Evolutionary conservation across 2,329 filamentous ascomycete genomes (phyloP), one percentile per base, ranked within the genome.

Genomic region (Mycosphaerella arachidis): DNA sequence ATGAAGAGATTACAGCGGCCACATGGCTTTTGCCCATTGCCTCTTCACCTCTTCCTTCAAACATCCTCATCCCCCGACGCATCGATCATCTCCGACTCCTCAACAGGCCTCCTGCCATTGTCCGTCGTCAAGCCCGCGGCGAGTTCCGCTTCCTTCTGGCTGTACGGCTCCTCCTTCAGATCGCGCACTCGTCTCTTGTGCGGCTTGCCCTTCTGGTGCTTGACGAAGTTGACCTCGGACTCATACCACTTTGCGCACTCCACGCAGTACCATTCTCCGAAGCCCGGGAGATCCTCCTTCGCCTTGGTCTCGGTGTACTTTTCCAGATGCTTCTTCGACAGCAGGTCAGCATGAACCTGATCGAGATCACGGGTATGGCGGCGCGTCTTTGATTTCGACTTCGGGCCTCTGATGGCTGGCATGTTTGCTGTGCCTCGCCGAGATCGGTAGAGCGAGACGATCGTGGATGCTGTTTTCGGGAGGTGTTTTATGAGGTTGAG

Each of bases 221-320:
- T 81, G 37, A 82, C 80, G 59, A 96, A 79, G 68, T 90, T 95
- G 68, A 83, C 76, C 66, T 94, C 89, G 53, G 86, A 89, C 75
- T 97, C 93, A 74, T 95, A 97, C 88, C 91, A 97, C 79, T 96
- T 97, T 64, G 94, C 89, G 75, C 94, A 99, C 76, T 96, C 90
- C 16, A 89, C 81, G 75, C 94, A 99, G 76, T 97, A 97, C 74
- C 87, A 87, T 68, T 86, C 82, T 29, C 94, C 94, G 53, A 97
- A 81, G 0, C 87, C 93, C 3, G 94, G 94, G 37, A 97, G 82
- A 70, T 97, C 94, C 73, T 97, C 93, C 24, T 84, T 78, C 6
- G 88, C 85, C 72, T 96, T 95, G 48, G 86, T 85, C 53, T 86
- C 83, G 73, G 92, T 89, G 81, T 88, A 92, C 66, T 90, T 85